A percentile compares a stretch with the other conserved stretches of the same genome.
Conservation (phyloP, 2,329 filamentous ascomycete species). For the Alternaria brassicicola region DNA sequence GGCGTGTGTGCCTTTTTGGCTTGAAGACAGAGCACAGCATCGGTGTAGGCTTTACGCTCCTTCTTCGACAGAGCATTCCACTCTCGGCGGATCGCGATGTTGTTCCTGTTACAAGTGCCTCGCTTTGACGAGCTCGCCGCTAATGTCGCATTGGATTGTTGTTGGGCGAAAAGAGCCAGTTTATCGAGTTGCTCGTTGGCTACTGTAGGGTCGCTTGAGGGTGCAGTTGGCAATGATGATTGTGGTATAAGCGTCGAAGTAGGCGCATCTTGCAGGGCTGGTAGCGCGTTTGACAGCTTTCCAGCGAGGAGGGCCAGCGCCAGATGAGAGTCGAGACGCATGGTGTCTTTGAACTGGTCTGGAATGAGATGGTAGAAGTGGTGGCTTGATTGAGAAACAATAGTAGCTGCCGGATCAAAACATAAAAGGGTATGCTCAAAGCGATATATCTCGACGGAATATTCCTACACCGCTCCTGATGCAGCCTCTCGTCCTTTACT, state of each 20-base stretch:
- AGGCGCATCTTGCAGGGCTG: constrained; percentile 27
- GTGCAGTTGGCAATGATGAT: constrained; percentile 24
- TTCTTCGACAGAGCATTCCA: constrained; percentile 31
- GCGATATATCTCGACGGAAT: background rate
- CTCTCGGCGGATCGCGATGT: constrained; percentile 36
- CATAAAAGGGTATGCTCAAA: background rate
- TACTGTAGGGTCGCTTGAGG: constrained; percentile 29
- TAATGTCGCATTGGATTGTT: constrained; percentile 24
- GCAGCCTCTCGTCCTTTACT: constrained; percentile 1
- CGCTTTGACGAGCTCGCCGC: constrained; percentile 26
- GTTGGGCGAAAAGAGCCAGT: constrained; percentile 28
- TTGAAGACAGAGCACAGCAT: constrained; percentile 46
- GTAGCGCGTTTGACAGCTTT: constrained; percentile 32
- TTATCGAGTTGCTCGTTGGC: constrained; percentile 34
- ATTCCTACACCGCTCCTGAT: background rate
- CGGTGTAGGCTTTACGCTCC: constrained; percentile 45
- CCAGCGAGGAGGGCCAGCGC: constrained; percentile 32
- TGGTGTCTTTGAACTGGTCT: constrained; percentile 11
- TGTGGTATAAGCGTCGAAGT: too few species aligned
- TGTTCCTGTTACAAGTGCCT: constrained; percentile 31
- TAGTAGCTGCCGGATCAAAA: background rate
- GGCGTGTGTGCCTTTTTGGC: constrained; percentile 39
- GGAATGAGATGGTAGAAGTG: background rate
- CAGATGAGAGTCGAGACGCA: constrained; percentile 35
- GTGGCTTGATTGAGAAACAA: background rate